phyloP scores from a whole-genome alignment of 2,329 filamentous ascomycete species.

The Periconia sp. region DNA sequence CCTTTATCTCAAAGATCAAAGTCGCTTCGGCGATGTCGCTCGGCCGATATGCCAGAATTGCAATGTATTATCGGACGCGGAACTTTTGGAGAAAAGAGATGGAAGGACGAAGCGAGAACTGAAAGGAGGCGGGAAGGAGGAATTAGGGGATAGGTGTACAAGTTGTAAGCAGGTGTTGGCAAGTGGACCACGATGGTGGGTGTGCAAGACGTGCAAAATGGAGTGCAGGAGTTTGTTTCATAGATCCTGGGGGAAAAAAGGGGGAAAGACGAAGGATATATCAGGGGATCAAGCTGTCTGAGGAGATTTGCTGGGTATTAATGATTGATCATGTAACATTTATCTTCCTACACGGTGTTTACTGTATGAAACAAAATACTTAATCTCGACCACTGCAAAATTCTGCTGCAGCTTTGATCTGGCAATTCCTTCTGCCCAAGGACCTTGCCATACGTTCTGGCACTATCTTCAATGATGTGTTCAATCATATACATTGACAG shows the following conservation, averaged over 20 bases:
- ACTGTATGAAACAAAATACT: too few relatives aligned
- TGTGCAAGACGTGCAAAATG: constrained; percentile 1
- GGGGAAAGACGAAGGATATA: too few relatives aligned
- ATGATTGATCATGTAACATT: too few relatives aligned
- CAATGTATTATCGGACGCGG: constrained; percentile 1
- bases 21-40: not conserved
- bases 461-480: too few relatives aligned
- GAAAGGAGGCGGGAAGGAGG: constrained; percentile 8
- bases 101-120: constrained; percentile 21
- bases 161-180: not conserved
- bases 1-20: constrained; percentile 5
- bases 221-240: constrained; percentile 2
- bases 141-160: constrained; percentile 3
- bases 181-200: constrained; percentile 1
- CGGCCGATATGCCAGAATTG: constrained; percentile 23
- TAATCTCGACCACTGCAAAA: too few relatives aligned
- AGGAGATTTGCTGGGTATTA: too few relatives aligned
- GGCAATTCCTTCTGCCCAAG: too few relatives aligned
- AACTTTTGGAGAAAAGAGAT: constrained; percentile 16
- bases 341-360: too few relatives aligned
- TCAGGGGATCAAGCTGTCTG: too few relatives aligned
- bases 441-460: too few relatives aligned
- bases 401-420: too few relatives aligned
- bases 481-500: too few relatives aligned
- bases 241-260: not conserved